These are phyloP conservation scores for Ulota crispa DNA, from an alignment of 225 moss, liverwort and hornwort species.

Conservation along the genomic window DNA sequence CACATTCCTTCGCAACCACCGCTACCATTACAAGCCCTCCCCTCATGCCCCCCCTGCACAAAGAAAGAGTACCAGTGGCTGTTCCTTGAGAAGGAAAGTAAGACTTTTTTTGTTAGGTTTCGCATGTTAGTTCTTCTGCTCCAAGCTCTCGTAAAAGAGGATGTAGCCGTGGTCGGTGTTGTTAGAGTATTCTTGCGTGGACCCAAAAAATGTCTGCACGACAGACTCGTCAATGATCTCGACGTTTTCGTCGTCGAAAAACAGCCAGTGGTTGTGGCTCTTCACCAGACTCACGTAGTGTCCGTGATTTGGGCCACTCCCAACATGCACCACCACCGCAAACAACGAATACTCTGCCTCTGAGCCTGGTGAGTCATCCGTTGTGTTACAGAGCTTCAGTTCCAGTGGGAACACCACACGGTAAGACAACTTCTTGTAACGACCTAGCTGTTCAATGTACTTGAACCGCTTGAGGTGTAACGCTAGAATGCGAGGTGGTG, in stretches of 20 bases:
- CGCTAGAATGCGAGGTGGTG: constrained; percentile 92
- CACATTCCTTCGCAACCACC: constrained; percentile 33
- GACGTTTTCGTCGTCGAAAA: constrained; percentile 98
- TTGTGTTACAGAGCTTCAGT: constrained; percentile 94
- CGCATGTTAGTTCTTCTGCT: constrained; percentile 73
- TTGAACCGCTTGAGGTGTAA: constrained; percentile 97
- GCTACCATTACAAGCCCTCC: constrained; percentile 17
- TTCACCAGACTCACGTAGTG: constrained; percentile 97
- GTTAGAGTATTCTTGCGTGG: constrained; percentile 89
- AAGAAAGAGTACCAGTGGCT: not conserved
- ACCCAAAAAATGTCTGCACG: constrained; percentile 99
- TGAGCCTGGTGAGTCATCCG: constrained; percentile 90
- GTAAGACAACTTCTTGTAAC: constrained; percentile 95
- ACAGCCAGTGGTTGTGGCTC: constrained; percentile 93
- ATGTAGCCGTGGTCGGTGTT: constrained; percentile 99
- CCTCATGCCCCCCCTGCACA: no score
- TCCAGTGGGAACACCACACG: constrained; percentile 96
- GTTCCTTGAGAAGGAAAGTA: constrained; percentile 26
- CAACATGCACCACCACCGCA: constrained; percentile 97
- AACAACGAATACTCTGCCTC: constrained; percentile 96
- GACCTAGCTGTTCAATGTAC: constrained; percentile 93
- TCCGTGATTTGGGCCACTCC: constrained; percentile 97
- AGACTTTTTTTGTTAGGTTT: constrained; percentile 30
- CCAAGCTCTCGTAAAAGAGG: constrained; percentile 93
- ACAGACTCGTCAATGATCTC: constrained; percentile 93